Evolutionary conservation across 495 filamentous ascomycete species (phyloP).

Genomic region (Aspergillus homomorphus): DNA sequence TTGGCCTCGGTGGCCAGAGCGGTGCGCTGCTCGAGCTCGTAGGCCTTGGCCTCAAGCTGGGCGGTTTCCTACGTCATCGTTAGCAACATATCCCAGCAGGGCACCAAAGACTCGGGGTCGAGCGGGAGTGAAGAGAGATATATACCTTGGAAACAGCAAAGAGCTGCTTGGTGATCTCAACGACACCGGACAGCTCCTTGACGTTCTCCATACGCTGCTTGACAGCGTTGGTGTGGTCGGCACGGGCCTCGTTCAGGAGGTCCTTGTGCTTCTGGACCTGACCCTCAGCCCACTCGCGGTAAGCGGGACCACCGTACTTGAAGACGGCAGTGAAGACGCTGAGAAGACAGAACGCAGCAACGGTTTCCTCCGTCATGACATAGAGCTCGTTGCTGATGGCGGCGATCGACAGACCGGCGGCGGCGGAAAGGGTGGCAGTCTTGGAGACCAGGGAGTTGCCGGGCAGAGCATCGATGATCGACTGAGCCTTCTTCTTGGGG

Average conservation of each 20-base stretch:
- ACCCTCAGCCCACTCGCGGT: conserved; percentile 84
- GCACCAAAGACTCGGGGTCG: background rate
- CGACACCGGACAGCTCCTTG: conserved; percentile 84
- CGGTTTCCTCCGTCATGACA: conserved; percentile 96
- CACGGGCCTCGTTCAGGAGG: conserved; percentile 88
- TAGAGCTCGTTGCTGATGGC: conserved; percentile 99
- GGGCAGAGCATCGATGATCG: conserved; percentile 84
- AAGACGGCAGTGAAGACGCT: conserved; percentile 84
- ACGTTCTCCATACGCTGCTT: conserved; percentile 90
- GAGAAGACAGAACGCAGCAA: conserved; percentile 84
- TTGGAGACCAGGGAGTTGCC: conserved; percentile 86
- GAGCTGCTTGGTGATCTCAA: conserved; percentile 92
- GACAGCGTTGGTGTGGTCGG: conserved; percentile 92
- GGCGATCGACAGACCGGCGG: conserved; percentile 83
- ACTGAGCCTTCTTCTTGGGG: conserved; percentile 92
- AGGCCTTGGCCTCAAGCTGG: conserved; percentile 88
- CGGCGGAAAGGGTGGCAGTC: conserved; percentile 91
- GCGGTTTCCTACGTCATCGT: conserved; percentile 79
- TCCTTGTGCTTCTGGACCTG: conserved; percentile 85
- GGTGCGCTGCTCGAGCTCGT: conserved; percentile 93
- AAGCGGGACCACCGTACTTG: conserved; percentile 89
- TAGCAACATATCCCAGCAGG: conserved; percentile 12
- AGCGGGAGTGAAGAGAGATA: background rate
- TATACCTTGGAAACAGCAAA: conserved; percentile 96
- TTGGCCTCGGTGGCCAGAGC: conserved; percentile 89